A percentile compares a stretch with the other conserved stretches of the same genome.
Conservation (phyloP, 2,329 filamentous ascomycete genomes). For the Cercospora nicotianae region DNA sequence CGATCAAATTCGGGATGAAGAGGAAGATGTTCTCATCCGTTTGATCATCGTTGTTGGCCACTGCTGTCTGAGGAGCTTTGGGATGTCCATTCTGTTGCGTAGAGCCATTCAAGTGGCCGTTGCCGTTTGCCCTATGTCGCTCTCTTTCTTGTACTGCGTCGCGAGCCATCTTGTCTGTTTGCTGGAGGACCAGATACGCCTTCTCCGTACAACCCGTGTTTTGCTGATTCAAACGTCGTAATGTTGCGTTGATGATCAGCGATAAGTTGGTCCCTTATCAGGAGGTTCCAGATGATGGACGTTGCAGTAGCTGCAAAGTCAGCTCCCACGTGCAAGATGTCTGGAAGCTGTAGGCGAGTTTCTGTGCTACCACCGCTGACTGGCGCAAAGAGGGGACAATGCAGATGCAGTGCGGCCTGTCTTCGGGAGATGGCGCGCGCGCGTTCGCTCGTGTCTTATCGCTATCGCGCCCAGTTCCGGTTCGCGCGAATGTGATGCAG, state of each 20-base stretch:
- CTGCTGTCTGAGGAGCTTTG: slow-evolving; percentile 16
- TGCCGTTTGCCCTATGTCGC: slow-evolving; percentile 16
- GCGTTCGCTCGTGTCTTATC: background rate
- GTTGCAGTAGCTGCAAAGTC: slow-evolving; percentile 3
- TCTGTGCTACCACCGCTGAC: background rate
- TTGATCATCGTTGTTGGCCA: slow-evolving; percentile 21
- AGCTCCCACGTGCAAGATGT: background rate
- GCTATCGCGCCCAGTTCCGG: slow-evolving; percentile 3
- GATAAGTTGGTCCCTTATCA: background rate
- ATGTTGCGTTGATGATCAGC: background rate
- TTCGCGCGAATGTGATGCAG: background rate
- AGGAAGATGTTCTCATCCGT: slow-evolving; percentile 56
- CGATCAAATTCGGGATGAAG: slow-evolving; percentile 55
- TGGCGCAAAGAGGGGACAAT: background rate
- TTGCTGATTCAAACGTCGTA: background rate
- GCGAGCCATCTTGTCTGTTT: slow-evolving; percentile 25
- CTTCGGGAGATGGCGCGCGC: slow-evolving; percentile 1
- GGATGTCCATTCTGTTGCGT: slow-evolving; percentile 26
- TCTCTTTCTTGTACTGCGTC: slow-evolving; percentile 27
- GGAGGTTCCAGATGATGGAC: background rate
- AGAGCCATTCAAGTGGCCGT: slow-evolving; percentile 24
- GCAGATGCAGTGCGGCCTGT: background rate
- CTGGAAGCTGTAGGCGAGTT: background rate
- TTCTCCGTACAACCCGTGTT: background rate
- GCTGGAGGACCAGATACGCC: background rate